Conservation (phyloP, 228 moss, liverwort and hornwort species). For the Sphagnum magellanicum region DNA sequence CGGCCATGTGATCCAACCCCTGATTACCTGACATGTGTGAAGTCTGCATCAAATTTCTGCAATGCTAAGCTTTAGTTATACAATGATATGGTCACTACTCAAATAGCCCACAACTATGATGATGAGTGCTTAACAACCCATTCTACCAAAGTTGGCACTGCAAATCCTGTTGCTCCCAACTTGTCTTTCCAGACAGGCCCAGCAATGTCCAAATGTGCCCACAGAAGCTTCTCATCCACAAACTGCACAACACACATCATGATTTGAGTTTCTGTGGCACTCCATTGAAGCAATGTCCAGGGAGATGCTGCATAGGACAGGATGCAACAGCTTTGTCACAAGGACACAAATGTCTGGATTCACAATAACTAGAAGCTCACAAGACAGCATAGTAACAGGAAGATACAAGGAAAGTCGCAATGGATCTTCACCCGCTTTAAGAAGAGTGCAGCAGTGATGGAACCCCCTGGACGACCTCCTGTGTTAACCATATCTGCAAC, state of each 20-base stretch:
- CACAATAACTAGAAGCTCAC: no score
- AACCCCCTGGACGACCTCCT: slow-evolving; percentile 87
- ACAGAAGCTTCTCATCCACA: slow-evolving; percentile 84
- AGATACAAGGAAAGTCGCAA: neutral
- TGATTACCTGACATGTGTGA: no score
- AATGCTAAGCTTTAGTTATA: no score
- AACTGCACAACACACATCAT: slow-evolving; percentile 28
- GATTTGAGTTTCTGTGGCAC: neutral
- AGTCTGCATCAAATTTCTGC: no score
- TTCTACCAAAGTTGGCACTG: slow-evolving; percentile 81
- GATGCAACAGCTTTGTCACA: neutral
- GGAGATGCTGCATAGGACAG: neutral
- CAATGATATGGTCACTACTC: no score
- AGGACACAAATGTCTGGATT: neutral
- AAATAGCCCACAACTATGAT: slow-evolving; percentile 15
- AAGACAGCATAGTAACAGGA: neutral
- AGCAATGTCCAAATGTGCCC: slow-evolving; percentile 95
- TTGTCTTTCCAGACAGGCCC: slow-evolving; percentile 98
- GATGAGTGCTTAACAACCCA: slow-evolving; percentile 80
- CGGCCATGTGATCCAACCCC: no score
- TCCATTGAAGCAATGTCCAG: no score
- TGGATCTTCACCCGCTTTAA: slow-evolving; percentile 51
- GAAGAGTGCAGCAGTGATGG: slow-evolving; percentile 85
- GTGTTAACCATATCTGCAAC: slow-evolving; percentile 98
- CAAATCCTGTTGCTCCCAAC: slow-evolving; percentile 75